These are phyloP conservation scores for Carpinus fangiana DNA, from an alignment of 306 rosid genomes.

Conservation along the genomic window DNA sequence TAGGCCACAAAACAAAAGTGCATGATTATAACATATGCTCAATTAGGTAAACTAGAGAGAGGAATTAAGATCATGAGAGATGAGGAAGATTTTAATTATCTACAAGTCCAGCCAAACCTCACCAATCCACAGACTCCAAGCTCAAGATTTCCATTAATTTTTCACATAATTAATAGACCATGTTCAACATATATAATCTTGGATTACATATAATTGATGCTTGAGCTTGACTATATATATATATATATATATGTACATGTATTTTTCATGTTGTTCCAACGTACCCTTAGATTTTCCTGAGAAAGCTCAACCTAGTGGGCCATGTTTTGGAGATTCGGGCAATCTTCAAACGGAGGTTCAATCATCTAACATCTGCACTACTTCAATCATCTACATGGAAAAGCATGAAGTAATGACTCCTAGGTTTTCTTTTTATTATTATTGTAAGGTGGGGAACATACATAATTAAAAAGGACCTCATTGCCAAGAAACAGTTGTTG, in stretches of 20 bases:
- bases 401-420: not conserved
- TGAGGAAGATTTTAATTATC: not conserved
- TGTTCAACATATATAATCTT: not conserved
- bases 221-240: not conserved
- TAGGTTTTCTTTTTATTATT: not conserved
- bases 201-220: not conserved
- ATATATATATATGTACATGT: not conserved
- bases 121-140: not conserved
- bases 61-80: not conserved
- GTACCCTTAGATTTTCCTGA: not conserved
- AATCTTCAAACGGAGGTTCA: not conserved
- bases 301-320: not conserved
- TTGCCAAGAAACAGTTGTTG: not conserved
- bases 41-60: not conserved
- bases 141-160: too few relatives aligned
- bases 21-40: not conserved
- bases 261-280: not conserved
- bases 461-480: not conserved
- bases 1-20: not conserved
- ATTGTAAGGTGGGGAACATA: not conserved
- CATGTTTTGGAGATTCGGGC: not conserved
- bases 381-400: not conserved
- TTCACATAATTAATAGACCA: too few relatives aligned
- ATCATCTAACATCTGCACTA: not conserved
- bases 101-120: conserved; percentile 4